Base-by-base conservation (phyloP, 768 basidiomycete genomes). In the Lactifluus pinguis region DNA sequence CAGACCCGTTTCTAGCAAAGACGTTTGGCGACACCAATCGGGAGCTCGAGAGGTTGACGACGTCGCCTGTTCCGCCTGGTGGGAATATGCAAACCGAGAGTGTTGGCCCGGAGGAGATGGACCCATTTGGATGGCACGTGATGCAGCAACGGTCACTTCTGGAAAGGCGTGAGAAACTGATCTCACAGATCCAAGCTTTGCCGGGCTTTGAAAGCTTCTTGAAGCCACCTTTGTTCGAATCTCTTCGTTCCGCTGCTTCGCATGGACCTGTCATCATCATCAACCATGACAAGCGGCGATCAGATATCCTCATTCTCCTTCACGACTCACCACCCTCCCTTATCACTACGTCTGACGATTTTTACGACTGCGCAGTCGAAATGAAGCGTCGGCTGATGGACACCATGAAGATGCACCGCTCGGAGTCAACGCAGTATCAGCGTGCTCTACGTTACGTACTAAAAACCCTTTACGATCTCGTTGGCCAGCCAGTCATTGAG, bases 311-410 rank as follows among this genome's bases (percentile, higher is more conserved):
- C 17, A 45, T 21, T 19, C n/a, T 60, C 15, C 38, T 32, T 44
- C 25, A 10, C 55, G 76, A 78, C 53, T 81, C 81, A 77, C 79
- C 80, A 42, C 83, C 84, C 70, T 84, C 83, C 80, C 34, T 41
- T 4, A 34, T 60, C 13, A 14, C 49, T 3, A 60, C 48, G 10
- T 0, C 30, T 15, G 13, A 51, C 11, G 34, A 45, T 11, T 55
- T 60, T 34, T 55, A 60, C n/a, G 11, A 44, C 5, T 49, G 21
- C 10, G 60, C 49, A 25, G 25, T 25, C 25, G 25, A 25, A 25
- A 25, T 25, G 25, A 25, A 25, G 25, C 25, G 25, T 25, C 25
- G 15, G 6, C 53, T 60, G 7, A 9, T 49, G 7, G 7, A 6
- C 6, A 39, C 34, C 34, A 36, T 17, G 5, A 36, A 51, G 4